phyloP scores from a whole-genome alignment of 2,329 filamentous ascomycete species.

The Alternaria postmessia region DNA sequence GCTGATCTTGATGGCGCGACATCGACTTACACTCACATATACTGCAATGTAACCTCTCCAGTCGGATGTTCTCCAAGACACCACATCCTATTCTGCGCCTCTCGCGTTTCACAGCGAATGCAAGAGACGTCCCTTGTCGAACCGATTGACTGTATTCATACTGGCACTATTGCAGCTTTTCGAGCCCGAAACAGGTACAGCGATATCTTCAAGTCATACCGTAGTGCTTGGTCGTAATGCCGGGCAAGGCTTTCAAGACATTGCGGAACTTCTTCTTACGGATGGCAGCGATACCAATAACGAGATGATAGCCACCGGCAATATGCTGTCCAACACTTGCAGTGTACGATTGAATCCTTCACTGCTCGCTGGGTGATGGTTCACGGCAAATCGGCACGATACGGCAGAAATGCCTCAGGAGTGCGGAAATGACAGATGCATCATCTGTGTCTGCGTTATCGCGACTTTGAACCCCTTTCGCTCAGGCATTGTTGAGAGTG shows the following conservation, averaged over 20 bases:
- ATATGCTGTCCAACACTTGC: neutral
- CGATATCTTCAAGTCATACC: neutral
- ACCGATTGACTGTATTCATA: neutral
- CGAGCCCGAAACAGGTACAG: neutral
- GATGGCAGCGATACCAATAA: neutral
- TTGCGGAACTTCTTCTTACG: neutral
- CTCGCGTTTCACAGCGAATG: too few species aligned
- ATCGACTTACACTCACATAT: too few species aligned
- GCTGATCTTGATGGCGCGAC: neutral
- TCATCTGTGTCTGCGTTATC: neutral
- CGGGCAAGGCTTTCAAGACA: too few species aligned
- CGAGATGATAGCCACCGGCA: neutral
- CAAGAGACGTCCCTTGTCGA: neutral
- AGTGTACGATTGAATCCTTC: neutral
- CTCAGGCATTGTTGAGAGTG: conserved; percentile 1
- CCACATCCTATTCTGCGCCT: too few species aligned
- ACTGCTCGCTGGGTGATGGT: neutral
- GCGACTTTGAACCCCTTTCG: neutral
- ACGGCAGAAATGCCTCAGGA: neutral
- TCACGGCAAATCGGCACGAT: neutral
- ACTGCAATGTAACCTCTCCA: too few species aligned
- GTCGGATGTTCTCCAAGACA: too few species aligned
- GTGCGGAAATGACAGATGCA: conserved; percentile 1
- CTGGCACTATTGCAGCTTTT: neutral
- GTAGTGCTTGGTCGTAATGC: neutral